Evolutionary conservation across 2,329 filamentous ascomycete genomes (phyloP).

Genomic region (Beauveria caledonica): DNA sequence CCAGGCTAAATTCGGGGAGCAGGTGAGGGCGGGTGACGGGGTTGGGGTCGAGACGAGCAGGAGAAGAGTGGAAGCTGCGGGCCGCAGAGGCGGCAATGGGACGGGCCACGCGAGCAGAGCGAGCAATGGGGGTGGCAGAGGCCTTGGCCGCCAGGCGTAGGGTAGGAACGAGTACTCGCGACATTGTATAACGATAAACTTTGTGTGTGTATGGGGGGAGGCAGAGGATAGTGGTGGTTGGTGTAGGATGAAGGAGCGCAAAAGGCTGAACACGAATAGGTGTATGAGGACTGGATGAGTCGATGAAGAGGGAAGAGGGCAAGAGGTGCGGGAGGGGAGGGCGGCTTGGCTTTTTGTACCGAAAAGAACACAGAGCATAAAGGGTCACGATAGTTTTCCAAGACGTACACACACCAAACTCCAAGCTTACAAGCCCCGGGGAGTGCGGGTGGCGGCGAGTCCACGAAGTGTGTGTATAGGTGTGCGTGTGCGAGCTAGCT

Average conservation of each 20-base stretch:
- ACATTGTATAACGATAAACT: slow-evolving; percentile 17
- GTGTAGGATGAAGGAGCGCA: not conserved
- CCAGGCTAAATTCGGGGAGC: slow-evolving; percentile 68
- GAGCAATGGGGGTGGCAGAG: not conserved
- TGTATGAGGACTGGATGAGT: not conserved
- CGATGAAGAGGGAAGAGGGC: not conserved
- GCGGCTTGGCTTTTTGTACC: slow-evolving; percentile 1
- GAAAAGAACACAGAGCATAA: not conserved
- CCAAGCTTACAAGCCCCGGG: not conserved
- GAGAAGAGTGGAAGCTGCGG: slow-evolving; percentile 18
- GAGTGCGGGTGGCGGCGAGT: slow-evolving; percentile 2
- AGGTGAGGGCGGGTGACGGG: slow-evolving; percentile 19
- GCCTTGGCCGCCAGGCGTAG: slow-evolving; percentile 14
- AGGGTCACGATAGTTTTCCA: slow-evolving; percentile 6
- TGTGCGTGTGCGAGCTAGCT: not conserved
- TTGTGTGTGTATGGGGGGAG: not conserved
- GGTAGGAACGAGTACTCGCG: slow-evolving; percentile 17
- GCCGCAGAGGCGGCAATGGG: slow-evolving; percentile 12
- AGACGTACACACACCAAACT: not conserved
- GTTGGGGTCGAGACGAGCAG: slow-evolving; percentile 15
- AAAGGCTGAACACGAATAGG: not conserved
- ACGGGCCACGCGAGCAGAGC: slow-evolving; percentile 4
- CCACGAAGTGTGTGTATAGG: not conserved
- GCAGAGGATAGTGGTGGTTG: not conserved
- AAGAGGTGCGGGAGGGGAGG: slow-evolving; percentile 2